phyloP scores from a whole-genome alignment of 306 rosid genomes.

The Parietaria judaica region DNA sequence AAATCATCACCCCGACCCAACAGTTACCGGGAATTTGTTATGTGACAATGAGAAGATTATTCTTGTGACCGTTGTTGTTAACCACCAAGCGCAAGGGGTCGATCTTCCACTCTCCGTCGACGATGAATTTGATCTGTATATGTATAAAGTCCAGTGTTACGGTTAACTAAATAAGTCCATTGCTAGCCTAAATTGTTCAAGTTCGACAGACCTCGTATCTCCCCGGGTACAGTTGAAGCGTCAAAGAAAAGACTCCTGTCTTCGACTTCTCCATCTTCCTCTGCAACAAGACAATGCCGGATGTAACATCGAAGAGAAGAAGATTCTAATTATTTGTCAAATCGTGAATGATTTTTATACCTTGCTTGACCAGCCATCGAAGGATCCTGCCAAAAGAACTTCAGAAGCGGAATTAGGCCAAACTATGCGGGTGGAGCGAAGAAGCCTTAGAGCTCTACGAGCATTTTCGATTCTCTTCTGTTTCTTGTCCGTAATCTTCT shows the following conservation, averaged over 20 bases:
- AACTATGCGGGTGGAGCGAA: conserved; percentile 45
- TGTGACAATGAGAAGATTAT: conserved; percentile 53
- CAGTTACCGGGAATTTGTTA: conserved; percentile 9
- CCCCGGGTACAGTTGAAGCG: conserved; percentile 80
- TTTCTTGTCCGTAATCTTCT: conserved; percentile 59
- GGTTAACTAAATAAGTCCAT: too few species aligned
- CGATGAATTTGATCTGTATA: conserved; percentile 84
- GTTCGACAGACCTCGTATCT: conserved; percentile 63
- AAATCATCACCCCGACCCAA: too few species aligned
- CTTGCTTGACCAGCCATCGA: conserved; percentile 88
- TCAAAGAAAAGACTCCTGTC: conserved; percentile 55
- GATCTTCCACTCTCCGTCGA: conserved; percentile 83
- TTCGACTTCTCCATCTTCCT: conserved; percentile 69
- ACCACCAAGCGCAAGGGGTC: conserved; percentile 78
- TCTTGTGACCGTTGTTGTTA: conserved; percentile 43
- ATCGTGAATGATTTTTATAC: conserved; percentile 17
- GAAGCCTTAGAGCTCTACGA: conserved; percentile 39
- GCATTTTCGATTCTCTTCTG: conserved; percentile 52
- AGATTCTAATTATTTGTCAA: background rate
- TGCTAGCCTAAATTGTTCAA: background rate
- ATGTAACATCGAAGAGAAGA: conserved; percentile 1
- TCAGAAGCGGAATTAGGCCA: conserved; percentile 77
- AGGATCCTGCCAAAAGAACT: conserved; percentile 77
- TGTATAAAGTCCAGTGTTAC: too few species aligned
- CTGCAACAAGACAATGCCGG: conserved; percentile 30